Evolutionary conservation across 129 eudicot genomes (phyloP).

Genomic region (Flaveria trinervia): DNA sequence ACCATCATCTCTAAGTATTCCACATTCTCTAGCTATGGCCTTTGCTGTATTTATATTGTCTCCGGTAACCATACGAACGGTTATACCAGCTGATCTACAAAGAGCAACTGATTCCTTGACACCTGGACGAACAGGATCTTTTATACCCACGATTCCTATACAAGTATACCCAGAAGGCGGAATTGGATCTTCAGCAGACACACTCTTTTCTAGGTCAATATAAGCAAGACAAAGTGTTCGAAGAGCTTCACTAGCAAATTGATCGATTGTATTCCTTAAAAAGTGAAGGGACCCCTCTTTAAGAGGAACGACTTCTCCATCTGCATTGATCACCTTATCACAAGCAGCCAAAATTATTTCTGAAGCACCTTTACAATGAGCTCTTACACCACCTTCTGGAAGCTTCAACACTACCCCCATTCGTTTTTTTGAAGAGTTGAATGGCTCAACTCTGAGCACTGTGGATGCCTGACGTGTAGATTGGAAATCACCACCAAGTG

Average conservation of each 20-base stretch:
- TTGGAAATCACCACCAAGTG: constrained; percentile 83
- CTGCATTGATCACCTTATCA: constrained; percentile 61
- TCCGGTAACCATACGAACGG: constrained; percentile 95
- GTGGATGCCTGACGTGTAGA: constrained; percentile 46
- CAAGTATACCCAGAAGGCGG: constrained; percentile 76
- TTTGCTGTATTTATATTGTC: constrained; percentile 94
- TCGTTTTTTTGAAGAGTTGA: constrained; percentile 87
- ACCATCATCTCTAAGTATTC: constrained; percentile 91
- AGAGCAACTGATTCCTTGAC: constrained; percentile 91
- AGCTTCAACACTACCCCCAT: constrained; percentile 90
- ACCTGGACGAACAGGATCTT: constrained; percentile 98
- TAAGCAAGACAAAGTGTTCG: constrained; percentile 89
- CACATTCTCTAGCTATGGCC: constrained; percentile 97
- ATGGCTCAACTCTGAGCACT: constrained; percentile 82
- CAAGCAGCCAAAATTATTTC: constrained; percentile 82
- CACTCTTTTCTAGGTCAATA: constrained; percentile 61
- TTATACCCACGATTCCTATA: constrained; percentile 87
- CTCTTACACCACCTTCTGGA: constrained; percentile 69
- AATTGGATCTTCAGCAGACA: constrained; percentile 52
- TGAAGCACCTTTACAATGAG: constrained; percentile 87
- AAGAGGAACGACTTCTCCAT: constrained; percentile 63
- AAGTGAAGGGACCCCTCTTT: constrained; percentile 44
- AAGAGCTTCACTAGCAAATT: constrained; percentile 85
- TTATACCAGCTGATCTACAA: constrained; percentile 90
- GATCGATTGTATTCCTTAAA: constrained; percentile 59